These are phyloP conservation scores for Mucor ambiguus DNA, from an alignment of 371 early-diverging fungal species.

Conservation along the genomic window DNA sequence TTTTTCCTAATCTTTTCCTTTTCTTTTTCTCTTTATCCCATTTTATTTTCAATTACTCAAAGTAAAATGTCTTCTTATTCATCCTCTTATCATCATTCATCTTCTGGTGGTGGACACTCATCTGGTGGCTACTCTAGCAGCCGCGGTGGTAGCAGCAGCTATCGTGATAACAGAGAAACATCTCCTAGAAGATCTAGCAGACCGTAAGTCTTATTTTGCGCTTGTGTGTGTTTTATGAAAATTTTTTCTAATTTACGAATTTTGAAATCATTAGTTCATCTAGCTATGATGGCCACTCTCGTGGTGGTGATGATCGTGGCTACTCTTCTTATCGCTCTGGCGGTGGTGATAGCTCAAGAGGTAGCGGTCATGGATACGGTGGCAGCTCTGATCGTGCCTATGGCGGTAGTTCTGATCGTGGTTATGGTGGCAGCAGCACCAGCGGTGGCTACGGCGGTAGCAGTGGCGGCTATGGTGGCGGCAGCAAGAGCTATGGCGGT, in stretches of 20 bases:
- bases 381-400: conserved; percentile 20
- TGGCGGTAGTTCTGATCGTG: conserved; percentile 18
- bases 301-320: conserved; percentile 50
- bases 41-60: not conserved
- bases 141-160: conserved; percentile 22
- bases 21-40: not conserved
- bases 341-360: conserved; percentile 26
- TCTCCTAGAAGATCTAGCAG: conserved; percentile 47
- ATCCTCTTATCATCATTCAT: conserved; percentile 31
- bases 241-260: not conserved
- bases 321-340: conserved; percentile 44
- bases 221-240: not conserved
- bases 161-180: conserved; percentile 39
- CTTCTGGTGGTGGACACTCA: conserved; percentile 16
- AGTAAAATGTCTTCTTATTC: conserved; percentile 35
- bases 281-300: conserved; percentile 45
- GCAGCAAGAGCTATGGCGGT: conserved; percentile 15
- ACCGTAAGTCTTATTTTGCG: conserved; percentile 26
- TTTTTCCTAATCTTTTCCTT: not conserved
- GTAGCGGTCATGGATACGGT: conserved; percentile 14
- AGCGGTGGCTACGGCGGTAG: conserved; percentile 14
- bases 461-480: conserved; percentile 23
- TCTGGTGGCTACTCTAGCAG: conserved; percentile 12
- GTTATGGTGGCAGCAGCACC: conserved; percentile 1
- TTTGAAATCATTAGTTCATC: conserved; percentile 12